Conservation (phyloP, 2,329 filamentous ascomycete species). For the Paecilomyces sp. region DNA sequence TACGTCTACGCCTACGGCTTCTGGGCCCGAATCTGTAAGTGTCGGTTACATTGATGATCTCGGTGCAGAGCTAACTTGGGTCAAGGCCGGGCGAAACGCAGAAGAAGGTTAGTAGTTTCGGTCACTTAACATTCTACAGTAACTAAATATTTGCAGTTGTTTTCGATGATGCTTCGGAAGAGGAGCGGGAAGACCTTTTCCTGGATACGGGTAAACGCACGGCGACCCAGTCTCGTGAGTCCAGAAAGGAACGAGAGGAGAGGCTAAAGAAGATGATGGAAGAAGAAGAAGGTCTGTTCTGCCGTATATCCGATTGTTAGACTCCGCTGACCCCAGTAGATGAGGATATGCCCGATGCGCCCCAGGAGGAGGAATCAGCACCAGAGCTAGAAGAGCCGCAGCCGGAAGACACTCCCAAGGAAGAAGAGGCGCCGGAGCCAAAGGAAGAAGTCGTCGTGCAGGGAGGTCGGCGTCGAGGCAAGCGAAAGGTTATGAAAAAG, state of each 20-base stretch:
- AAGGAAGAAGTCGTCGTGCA: constrained; percentile 45
- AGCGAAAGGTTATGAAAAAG: constrained; percentile 78
- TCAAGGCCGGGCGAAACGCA: constrained; percentile 26
- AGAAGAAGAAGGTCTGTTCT: constrained; percentile 47
- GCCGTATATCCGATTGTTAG: constrained; percentile 26
- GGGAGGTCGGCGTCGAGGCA: constrained; percentile 65
- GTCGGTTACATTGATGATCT: constrained; percentile 11
- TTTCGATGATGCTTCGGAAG: constrained; percentile 51
- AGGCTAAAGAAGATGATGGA: constrained; percentile 71
- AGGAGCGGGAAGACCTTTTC: constrained; percentile 48
- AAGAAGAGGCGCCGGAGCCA: constrained; percentile 38
- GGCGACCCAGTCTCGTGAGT: constrained; percentile 34
- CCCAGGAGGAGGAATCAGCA: constrained; percentile 23
- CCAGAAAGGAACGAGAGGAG: constrained; percentile 58
- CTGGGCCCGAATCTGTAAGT: constrained; percentile 28
- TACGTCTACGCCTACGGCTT: constrained; percentile 29
- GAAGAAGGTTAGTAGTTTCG: constrained; percentile 42
- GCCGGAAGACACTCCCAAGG: constrained; percentile 30
- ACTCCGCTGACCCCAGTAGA: constrained; percentile 32
- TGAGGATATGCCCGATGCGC: constrained; percentile 53
- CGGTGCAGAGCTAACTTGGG: constrained; percentile 8
- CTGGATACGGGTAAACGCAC: constrained; percentile 28
- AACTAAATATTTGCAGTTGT: constrained; percentile 30
- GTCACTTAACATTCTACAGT: not conserved
- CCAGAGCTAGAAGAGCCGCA: constrained; percentile 27